A percentile compares a stretch with the other conserved stretches of the same genome.
Conservation (phyloP, 345 rosid species). For the Abelmoschus esculentus region DNA sequence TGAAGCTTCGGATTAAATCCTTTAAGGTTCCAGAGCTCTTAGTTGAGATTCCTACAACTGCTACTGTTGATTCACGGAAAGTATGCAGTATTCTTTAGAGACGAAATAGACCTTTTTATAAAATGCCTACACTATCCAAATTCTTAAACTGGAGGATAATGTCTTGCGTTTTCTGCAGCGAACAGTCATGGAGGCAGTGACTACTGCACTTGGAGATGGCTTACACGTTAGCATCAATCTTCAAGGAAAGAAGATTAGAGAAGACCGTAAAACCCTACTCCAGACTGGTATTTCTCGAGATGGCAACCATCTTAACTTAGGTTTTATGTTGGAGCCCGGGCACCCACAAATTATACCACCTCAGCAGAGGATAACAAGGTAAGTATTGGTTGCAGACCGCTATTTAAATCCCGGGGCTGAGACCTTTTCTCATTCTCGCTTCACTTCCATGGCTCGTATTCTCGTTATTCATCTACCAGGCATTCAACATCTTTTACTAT, state of each 20-base stretch:
- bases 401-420: too few relatives aligned
- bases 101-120: too few relatives aligned
- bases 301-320: constrained; percentile 14
- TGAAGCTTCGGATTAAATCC: constrained; percentile 29
- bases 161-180: constrained; percentile 11
- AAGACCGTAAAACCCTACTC: constrained; percentile 27
- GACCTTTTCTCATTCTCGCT: neutral
- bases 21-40: constrained; percentile 29
- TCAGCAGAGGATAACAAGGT: constrained; percentile 14
- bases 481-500: neutral
- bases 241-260: constrained; percentile 29
- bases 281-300: constrained; percentile 26
- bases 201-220: constrained; percentile 21
- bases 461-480: constrained; percentile 2
- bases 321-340: constrained; percentile 23
- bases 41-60: constrained; percentile 29
- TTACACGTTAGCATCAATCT: constrained; percentile 25
- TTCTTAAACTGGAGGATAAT: neutral
- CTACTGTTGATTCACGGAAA: constrained; percentile 33
- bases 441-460: neutral
- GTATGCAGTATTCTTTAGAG: constrained; percentile 6
- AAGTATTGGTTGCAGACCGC: too few relatives aligned
- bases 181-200: constrained; percentile 24
- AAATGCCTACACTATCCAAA: too few relatives aligned
- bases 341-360: neutral